These are phyloP conservation scores for Polysphondylium violaceum DNA, from an alignment of 78 protist genomes.

Conservation along the genomic window DNA sequence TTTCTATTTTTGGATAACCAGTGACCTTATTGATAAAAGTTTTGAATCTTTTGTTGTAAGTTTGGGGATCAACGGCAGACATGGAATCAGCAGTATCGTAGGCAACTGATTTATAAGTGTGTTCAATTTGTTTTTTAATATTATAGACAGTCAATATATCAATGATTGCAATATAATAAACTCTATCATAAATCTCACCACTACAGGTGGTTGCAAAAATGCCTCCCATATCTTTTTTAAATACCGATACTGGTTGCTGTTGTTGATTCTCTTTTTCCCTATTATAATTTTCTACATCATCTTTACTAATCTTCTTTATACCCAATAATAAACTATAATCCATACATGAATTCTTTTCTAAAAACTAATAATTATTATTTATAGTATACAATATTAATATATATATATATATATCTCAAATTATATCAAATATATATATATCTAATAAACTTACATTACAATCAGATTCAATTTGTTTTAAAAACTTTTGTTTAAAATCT, in stretches of 20 bases:
- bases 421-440: too few relatives aligned
- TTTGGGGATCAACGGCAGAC: slow-evolving; percentile 73
- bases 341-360: slow-evolving; percentile 57
- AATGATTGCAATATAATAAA: slow-evolving; percentile 54
- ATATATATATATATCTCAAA: too few relatives aligned
- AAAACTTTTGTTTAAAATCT: slow-evolving; percentile 38
- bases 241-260: slow-evolving; percentile 18
- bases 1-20: slow-evolving; percentile 65
- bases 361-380: slow-evolving; percentile 30
- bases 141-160: slow-evolving; percentile 57
- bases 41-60: slow-evolving; percentile 49
- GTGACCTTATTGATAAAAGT: slow-evolving; percentile 21
- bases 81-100: slow-evolving; percentile 60
- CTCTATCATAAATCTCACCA: slow-evolving; percentile 57
- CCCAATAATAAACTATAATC: slow-evolving; percentile 69
- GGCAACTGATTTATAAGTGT: slow-evolving; percentile 58
- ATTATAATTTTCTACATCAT: background rate
- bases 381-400: background rate
- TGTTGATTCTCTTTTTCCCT: background rate
- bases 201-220: slow-evolving; percentile 24
- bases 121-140: slow-evolving; percentile 70
- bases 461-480: slow-evolving; percentile 71
- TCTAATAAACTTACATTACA: slow-evolving; percentile 37
- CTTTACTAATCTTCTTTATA: slow-evolving; percentile 18
- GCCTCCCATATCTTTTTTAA: slow-evolving; percentile 58